Base-by-base conservation (phyloP, 768 basidiomycete genomes). In the Boletellus ananas region DNA sequence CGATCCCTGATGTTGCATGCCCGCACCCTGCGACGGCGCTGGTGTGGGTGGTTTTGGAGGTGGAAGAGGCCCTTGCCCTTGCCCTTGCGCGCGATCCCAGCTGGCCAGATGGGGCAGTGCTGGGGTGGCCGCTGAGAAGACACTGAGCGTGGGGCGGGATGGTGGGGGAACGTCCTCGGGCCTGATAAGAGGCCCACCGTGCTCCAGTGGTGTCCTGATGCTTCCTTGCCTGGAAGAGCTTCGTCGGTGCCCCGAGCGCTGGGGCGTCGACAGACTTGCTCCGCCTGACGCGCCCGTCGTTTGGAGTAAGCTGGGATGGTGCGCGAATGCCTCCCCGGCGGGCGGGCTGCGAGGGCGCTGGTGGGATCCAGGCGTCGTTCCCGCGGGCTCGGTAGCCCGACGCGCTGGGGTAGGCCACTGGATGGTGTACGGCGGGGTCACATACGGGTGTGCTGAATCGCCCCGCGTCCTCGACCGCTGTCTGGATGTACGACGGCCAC, bases 381-480 rank as follows among this genome's bases (percentile, higher is more conserved):
- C 51, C 40, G 38, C 43, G 29, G 62, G 58, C 17, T 57, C 65
- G 7, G 56, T 58, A 17, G 42, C 18, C 11, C 57, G 64, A 18
- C 63, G 65, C 3, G 55, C 58, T 6, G 65, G 65, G 6, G 57
- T 41, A 23, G 66, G 66, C 55, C 66, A 51, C 16, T n/a, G 54
- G 17, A 58, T 34, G 44, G 53, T 53, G 46, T 66, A 60, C 0
- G 66, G 67, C 7, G 58, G 63, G 12, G 44, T 35, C 25, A 57
- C 52, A 38, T 55, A 55, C 1, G 50, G 14, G 21, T 61, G 55
- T 23, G 56, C 63, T 29, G 66, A 59, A 47, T 67, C 66, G 40
- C 63, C 62, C 2, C 52, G 52, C 18, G 58, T 13, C 34, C 55
- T 54, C 25, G 50, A 58, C 27, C 53, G 52, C 0, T 51, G 56